Conservation (phyloP, 306 rosid species). For the Astragalus membranaceus region DNA sequence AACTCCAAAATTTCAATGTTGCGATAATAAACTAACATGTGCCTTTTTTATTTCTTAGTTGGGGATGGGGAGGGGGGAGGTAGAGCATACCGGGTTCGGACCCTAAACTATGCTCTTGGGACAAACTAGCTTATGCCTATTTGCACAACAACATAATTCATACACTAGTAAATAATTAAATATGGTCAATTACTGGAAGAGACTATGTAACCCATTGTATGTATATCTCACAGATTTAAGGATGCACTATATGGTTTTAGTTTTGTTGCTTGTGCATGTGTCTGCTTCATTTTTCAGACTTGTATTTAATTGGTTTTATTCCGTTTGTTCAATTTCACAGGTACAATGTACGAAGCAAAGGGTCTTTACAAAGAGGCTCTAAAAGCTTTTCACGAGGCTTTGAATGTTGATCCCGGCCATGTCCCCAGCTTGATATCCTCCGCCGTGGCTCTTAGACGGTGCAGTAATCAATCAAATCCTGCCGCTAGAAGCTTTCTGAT, state of each 20-base stretch:
- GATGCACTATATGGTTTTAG: not conserved
- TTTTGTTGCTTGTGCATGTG: not conserved
- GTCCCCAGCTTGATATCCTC: slow-evolving; percentile 77
- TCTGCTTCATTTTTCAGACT: not conserved
- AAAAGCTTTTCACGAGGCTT: slow-evolving; percentile 48
- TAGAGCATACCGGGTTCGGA: no score
- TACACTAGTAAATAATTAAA: not conserved
- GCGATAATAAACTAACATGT: not conserved
- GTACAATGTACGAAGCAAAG: slow-evolving; percentile 55
- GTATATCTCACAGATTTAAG: not conserved
- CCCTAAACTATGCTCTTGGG: no score
- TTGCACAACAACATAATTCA: not conserved
- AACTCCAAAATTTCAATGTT: not conserved
- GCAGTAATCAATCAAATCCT: slow-evolving; percentile 33
- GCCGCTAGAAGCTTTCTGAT: slow-evolving; percentile 57
- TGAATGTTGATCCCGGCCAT: slow-evolving; percentile 57
- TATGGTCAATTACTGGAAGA: not conserved
- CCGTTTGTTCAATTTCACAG: slow-evolving; percentile 29
- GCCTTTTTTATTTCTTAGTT: no score
- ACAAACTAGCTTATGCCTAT: not conserved
- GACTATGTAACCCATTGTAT: not conserved
- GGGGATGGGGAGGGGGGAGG: no score
- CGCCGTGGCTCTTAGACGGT: slow-evolving; percentile 51
- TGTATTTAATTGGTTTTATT: not conserved
- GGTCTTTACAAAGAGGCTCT: slow-evolving; percentile 67